These are phyloP conservation scores for Ochromonas danica DNA, from an alignment of 108 stramenopile species.

Conservation along the genomic window DNA sequence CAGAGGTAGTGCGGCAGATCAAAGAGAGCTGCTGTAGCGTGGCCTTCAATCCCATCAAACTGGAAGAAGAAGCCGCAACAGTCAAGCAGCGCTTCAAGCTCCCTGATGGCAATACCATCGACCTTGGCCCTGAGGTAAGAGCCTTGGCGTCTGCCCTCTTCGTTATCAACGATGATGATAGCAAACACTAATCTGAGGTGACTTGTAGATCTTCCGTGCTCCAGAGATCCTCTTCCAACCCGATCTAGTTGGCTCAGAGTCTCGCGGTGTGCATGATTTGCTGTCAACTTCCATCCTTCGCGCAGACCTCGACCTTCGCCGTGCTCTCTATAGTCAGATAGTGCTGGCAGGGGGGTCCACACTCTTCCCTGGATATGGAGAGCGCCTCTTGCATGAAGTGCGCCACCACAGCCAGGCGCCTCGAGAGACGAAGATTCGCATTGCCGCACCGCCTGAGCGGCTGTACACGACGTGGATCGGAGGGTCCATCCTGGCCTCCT, in stretches of 20 bases:
- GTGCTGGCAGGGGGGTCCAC: slow-evolving; percentile 92
- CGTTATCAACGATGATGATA: too few relatives aligned
- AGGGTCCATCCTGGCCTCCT: slow-evolving; percentile 82
- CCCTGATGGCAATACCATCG: slow-evolving; percentile 81
- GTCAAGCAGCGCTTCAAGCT: slow-evolving; percentile 61
- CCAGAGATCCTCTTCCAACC: slow-evolving; percentile 91
- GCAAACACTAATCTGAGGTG: too few relatives aligned
- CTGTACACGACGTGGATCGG: slow-evolving; percentile 31
- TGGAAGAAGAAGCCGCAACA: slow-evolving; percentile 31
- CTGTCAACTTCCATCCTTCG: slow-evolving; percentile 76
- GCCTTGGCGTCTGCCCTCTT: too few relatives aligned
- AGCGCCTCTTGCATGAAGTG: slow-evolving; percentile 86
- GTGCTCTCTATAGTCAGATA: slow-evolving; percentile 86
- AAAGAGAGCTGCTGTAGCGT: slow-evolving; percentile 90
- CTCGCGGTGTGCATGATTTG: slow-evolving; percentile 76
- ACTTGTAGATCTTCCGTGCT: slow-evolving; percentile 77
- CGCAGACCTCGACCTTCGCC: slow-evolving; percentile 83
- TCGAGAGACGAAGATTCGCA: slow-evolving; percentile 51
- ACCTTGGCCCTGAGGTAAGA: slow-evolving; percentile 74
- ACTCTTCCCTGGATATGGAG: slow-evolving; percentile 83
- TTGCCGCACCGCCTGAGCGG: slow-evolving; percentile 56
- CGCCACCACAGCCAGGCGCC: slow-evolving; percentile 34
- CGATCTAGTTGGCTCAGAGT: slow-evolving; percentile 80
- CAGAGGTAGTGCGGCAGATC: slow-evolving; percentile 80
- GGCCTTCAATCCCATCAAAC: slow-evolving; percentile 59